Conservation (phyloP, 2,329 filamentous ascomycete species). For the Fusarium buharicum region DNA sequence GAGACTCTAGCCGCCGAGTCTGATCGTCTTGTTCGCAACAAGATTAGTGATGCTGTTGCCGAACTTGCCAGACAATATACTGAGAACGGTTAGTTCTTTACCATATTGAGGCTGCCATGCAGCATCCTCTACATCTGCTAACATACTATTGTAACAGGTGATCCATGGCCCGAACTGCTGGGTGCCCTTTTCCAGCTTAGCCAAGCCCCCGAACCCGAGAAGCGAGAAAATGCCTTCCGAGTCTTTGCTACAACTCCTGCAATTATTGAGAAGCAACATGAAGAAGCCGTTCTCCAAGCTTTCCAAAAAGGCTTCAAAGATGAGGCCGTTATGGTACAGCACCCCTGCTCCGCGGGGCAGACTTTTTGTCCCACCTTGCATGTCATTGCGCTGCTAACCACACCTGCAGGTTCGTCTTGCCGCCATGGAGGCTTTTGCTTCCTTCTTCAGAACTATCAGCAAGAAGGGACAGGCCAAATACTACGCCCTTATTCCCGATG, state of each 20-base stretch:
- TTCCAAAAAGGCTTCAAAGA: conserved; percentile 95
- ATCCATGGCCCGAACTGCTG: conserved; percentile 90
- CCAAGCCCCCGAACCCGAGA: conserved; percentile 82
- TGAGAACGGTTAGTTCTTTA: conserved; percentile 76
- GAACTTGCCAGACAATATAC: conserved; percentile 95
- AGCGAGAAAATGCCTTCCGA: conserved; percentile 92
- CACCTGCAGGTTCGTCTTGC: conserved; percentile 79
- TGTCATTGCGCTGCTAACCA: conserved; percentile 29
- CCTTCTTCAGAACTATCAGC: conserved; percentile 90
- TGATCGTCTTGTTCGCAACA: conserved; percentile 82
- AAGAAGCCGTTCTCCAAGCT: conserved; percentile 86
- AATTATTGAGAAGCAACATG: conserved; percentile 95
- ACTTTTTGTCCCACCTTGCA: conserved; percentile 12
- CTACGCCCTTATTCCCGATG: conserved; percentile 84
- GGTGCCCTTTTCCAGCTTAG: conserved; percentile 88
- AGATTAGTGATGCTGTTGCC: conserved; percentile 96
- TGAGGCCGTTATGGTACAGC: conserved; percentile 76
- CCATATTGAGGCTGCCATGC: neutral
- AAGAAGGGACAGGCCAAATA: conserved; percentile 93
- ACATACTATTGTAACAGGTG: conserved; percentile 61
- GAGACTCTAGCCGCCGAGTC: conserved; percentile 79
- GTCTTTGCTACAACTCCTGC: conserved; percentile 95
- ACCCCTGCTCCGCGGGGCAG: conserved; percentile 6
- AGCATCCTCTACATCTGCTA: conserved; percentile 19
- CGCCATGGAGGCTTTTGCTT: conserved; percentile 95